Percentiles rank a stretch among this genome's conserved stretches.
phyloP scores from a whole-genome alignment of 345 rosid genomes.

The Clausena lansium region DNA sequence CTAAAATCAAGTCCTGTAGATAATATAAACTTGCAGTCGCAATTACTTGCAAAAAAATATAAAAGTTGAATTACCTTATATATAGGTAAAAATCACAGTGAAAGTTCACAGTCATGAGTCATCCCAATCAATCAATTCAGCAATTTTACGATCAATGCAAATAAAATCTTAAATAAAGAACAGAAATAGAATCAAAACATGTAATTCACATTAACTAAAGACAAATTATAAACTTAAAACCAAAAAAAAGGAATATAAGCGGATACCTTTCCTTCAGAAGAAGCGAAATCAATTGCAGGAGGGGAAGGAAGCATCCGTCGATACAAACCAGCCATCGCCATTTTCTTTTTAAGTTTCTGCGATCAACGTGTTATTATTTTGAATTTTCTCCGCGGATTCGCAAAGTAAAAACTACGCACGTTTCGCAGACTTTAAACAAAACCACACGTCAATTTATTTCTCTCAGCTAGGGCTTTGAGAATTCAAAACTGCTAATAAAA shows the following conservation, averaged over 20 bases:
- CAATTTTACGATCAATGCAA: background rate
- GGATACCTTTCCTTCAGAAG: slow-evolving; percentile 69
- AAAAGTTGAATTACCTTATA: too few relatives aligned
- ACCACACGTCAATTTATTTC: background rate
- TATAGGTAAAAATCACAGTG: too few relatives aligned
- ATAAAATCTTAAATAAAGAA: background rate
- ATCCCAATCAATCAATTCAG: background rate
- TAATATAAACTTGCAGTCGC: too few relatives aligned
- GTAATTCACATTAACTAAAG: background rate
- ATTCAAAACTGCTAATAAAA: too few relatives aligned
- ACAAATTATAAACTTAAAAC: background rate
- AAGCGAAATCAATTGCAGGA: slow-evolving; percentile 80
- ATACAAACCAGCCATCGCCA: slow-evolving; percentile 76
- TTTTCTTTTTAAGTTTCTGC: slow-evolving; percentile 10
- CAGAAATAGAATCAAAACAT: background rate
- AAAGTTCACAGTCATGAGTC: too few relatives aligned
- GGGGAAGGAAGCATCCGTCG: slow-evolving; percentile 66
- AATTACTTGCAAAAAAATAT: too few relatives aligned
- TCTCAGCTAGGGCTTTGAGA: background rate
- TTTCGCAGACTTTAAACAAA: background rate
- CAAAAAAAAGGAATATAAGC: background rate
- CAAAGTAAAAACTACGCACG: background rate
- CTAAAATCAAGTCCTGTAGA: too few relatives aligned
- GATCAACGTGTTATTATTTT: background rate
- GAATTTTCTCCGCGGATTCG: background rate